These are phyloP conservation scores for Triangularia verruculosa DNA, from an alignment of 2,329 filamentous ascomycete genomes.

Conservation along the genomic window DNA sequence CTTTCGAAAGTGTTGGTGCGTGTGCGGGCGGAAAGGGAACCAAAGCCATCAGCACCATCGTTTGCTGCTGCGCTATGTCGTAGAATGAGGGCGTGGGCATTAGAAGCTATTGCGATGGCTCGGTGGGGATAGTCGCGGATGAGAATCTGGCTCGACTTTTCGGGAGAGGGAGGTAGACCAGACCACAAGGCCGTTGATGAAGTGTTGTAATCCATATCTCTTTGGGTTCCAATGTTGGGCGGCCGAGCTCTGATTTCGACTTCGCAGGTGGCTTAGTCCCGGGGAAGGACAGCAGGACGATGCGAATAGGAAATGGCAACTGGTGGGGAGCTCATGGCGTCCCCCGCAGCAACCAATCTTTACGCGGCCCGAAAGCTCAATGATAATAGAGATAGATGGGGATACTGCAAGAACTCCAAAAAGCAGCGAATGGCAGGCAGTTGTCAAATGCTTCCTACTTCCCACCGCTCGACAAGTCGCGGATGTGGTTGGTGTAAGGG, in stretches of 20 bases:
- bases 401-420: background rate
- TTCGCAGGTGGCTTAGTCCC: background rate
- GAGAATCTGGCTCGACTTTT: conserved; percentile 71
- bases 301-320: background rate
- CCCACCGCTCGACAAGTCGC: background rate
- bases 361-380: background rate
- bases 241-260: conserved; percentile 7
- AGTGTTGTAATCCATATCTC: conserved; percentile 46
- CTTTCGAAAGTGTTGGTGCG: conserved; percentile 43
- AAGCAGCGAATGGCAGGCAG: background rate
- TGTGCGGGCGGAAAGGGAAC: conserved; percentile 48
- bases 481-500: background rate
- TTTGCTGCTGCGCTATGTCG: conserved; percentile 68
- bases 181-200: conserved; percentile 41
- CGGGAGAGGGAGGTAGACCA: conserved; percentile 47
- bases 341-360: background rate
- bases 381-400: background rate
- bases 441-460: background rate
- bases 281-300: conserved; percentile 10
- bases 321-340: conserved; percentile 22
- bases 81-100: conserved; percentile 78
- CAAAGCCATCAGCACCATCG: conserved; percentile 58
- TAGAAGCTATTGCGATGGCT: conserved; percentile 80
- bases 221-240: background rate
- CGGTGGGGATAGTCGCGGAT: conserved; percentile 84